Base-by-base conservation (phyloP, 1,284 basidiomycete genomes). In the Meira nashicola region DNA sequence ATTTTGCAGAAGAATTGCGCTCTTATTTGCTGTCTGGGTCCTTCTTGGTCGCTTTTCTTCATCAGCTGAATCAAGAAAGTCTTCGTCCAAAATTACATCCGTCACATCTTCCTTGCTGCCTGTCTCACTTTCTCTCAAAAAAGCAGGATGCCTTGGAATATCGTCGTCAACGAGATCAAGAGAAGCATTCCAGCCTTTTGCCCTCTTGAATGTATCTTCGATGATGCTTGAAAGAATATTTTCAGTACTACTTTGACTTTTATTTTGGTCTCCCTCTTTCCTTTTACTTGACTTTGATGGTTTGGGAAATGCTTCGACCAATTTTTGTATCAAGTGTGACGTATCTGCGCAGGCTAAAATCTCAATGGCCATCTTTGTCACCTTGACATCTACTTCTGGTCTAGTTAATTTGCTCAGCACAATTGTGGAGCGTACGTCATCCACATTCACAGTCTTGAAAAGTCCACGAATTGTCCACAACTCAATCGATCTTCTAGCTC, bases 111-210 rank as follows among this genome's bases (percentile, higher is more conserved):
- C 46, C 21, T 48, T 23, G 12, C 12, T 21, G 17, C 46, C 17
- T 17, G 7, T 23, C 12, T n/a, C 46, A 48, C 25, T 23, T 14
- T 25, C 25, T 12, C 21, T 19, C 12, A 96, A 82, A 71, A 92
- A 97, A 68, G 92, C 89, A 39, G 83, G 81, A 76, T 97, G 93
- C 15, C 84, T 88, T 0, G 93, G 93, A 11, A 97, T 81, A 74
- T 97, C 92, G 72, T 97, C 94, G 44, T 84, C 82, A 50, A 97
- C 87, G 84, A 96, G 87, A 78, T 97, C 93, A 2, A 89, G 86
- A 3, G 86, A 83, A 4, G 86, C 84, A 6, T 79, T 71, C 63
- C 90, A 14, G 7, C 15, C 19, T 11, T 41, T 14, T 65, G 87
- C 0, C 89, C 88, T 6, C 52, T 81, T 83, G 80, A 95, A 96